Base-by-base conservation (phyloP, 306 rosid species). In the Cicer judaicum region DNA sequence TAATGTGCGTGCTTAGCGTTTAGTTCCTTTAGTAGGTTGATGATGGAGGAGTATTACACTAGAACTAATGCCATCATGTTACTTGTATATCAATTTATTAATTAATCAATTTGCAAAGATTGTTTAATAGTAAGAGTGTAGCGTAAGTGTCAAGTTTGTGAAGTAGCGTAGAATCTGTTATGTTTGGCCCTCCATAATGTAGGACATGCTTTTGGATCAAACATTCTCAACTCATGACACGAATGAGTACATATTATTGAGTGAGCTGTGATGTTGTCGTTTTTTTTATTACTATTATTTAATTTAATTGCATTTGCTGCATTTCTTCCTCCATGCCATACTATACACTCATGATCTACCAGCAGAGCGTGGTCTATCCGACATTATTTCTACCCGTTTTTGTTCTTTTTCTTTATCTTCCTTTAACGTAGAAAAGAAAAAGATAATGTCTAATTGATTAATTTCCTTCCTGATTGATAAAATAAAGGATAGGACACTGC, bases 221-320 rank as follows among this genome's bases (percentile, higher is more conserved):
- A 89, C 91, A 91, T 89, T 91, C 89, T 76, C 75, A 47, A 81
- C 78, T 81, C 77, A 75, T 61, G 7, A 34, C 9, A 60, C 36
- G 16, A 60, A 34, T 60, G 12, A 36, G 18, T 29, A 29, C 4
- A 29, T 29, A 29, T 29, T 29, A 29, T 29, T 29, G 70, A 77
- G 19, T 43, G 49, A 57, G 14, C 8, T 47, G 34, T 38, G 62
- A 62, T 24, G 61, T 42, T 62, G 53, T 48, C 29, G 29, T 68
- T 68, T 34, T 34, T 18, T 18, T 39, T 75, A 29, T 29, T 29
- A 29, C 36, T 53, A 19, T n/a, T 47, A 56, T 56, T 75, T 64
- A 39, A 39, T 78, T 73, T 10, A 10, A 55, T 50, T 13, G 2
- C 29, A 19, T 53, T 75, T 76, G 61, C 11, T 66, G 19, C 62